Percentiles rank a stretch among this genome's conserved stretches.
Evolutionary conservation across 352 stramenopile genomes (phyloP).

Genomic region (Aphanomyces cochlioides): DNA sequence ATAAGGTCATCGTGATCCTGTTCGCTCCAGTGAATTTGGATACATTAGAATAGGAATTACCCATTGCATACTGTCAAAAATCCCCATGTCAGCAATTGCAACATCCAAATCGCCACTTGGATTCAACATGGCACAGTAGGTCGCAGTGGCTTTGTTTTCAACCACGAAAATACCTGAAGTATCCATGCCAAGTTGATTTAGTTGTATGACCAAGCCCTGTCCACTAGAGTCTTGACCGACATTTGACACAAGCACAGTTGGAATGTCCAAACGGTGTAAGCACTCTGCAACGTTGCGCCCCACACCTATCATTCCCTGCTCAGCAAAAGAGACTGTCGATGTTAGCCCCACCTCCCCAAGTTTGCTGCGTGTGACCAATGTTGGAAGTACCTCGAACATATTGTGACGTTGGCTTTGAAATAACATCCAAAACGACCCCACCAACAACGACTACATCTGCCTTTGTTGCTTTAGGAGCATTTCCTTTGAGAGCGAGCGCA

Average conservation of each 20-base stretch:
- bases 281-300: slow-evolving; percentile 90
- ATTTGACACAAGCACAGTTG: slow-evolving; percentile 73
- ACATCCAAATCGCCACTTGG: slow-evolving; percentile 73
- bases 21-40: no score
- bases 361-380: slow-evolving; percentile 78
- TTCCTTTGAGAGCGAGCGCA: slow-evolving; percentile 17
- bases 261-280: slow-evolving; percentile 58
- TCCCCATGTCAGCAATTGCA: slow-evolving; percentile 84
- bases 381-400: slow-evolving; percentile 84
- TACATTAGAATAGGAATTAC: not conserved
- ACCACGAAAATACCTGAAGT: slow-evolving; percentile 54
- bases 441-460: slow-evolving; percentile 78
- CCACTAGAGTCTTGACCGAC: slow-evolving; percentile 75
- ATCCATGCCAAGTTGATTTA: slow-evolving; percentile 56
- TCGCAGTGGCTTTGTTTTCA: slow-evolving; percentile 59
- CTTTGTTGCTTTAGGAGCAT: not conserved
- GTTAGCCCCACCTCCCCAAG: slow-evolving; percentile 53
- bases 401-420: slow-evolving; percentile 59
- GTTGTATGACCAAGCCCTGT: slow-evolving; percentile 64
- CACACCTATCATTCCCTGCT: slow-evolving; percentile 59
- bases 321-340: slow-evolving; percentile 22
- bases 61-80: slow-evolving; percentile 69
- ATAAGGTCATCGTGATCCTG: slow-evolving; percentile 50
- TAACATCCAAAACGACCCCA: slow-evolving; percentile 83
- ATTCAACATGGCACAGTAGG: slow-evolving; percentile 81